Evolutionary conservation across 2,329 filamentous ascomycete species (phyloP).

Genomic region (Botryosphaeria agaves): DNA sequence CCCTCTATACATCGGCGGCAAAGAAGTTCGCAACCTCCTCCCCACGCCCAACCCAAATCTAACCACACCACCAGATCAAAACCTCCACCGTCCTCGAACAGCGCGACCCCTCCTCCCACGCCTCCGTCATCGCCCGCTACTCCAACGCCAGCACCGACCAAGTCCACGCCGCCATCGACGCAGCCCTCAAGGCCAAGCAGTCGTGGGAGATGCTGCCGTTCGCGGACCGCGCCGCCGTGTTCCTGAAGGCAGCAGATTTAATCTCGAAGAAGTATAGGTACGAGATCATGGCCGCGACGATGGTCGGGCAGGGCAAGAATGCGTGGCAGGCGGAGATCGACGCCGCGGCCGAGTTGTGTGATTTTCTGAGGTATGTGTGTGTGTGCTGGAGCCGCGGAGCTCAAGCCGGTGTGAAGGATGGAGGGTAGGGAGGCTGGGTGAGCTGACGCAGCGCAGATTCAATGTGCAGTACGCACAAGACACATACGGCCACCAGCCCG

Average conservation of each 20-base stretch:
- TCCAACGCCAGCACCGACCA: constrained; percentile 64
- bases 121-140: constrained; percentile 61
- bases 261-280: constrained; percentile 87
- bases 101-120: constrained; percentile 68
- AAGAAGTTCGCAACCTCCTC: constrained; percentile 46
- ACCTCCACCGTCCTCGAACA: constrained; percentile 51
- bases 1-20: constrained; percentile 68
- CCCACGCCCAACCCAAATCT: too few species aligned
- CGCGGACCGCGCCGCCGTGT: constrained; percentile 77
- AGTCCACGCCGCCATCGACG: constrained; percentile 63
- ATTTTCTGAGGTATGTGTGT: constrained; percentile 55
- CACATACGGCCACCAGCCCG: constrained; percentile 73
- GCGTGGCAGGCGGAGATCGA: constrained; percentile 99
- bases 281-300: constrained; percentile 89
- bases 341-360: constrained; percentile 75
- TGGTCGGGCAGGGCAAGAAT: constrained; percentile 95
- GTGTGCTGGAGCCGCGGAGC: background rate
- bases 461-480: constrained; percentile 90
- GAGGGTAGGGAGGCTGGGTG: background rate
- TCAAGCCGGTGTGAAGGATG: background rate
- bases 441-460: constrained; percentile 31
- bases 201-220: constrained; percentile 80
- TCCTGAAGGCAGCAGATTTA: constrained; percentile 89
- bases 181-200: constrained; percentile 70
- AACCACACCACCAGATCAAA: constrained; percentile 53